A percentile compares a stretch with the other conserved stretches of the same genome.
phyloP scores from a whole-genome alignment of 2,329 filamentous ascomycete species.

The Colletotrichum salicis region DNA sequence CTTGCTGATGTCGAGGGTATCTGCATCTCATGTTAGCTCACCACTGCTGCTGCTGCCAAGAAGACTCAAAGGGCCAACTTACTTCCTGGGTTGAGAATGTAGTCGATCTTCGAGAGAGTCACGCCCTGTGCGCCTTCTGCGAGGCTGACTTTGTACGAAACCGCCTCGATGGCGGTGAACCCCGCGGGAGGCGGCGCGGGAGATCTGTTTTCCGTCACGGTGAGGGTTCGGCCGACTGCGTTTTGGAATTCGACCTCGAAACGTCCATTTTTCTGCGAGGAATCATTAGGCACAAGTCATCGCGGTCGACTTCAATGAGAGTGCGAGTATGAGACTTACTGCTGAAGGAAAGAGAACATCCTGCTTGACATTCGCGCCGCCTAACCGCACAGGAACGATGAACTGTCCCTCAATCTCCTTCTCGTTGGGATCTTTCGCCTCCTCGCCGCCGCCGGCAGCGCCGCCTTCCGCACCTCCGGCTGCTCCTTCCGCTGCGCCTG shows the following conservation, averaged over 20 bases:
- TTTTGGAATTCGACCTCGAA: conserved; percentile 55
- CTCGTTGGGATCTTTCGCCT: conserved; percentile 39
- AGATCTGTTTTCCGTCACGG: conserved; percentile 49
- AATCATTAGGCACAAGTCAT: not conserved
- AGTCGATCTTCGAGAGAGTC: conserved; percentile 53
- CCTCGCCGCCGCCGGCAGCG: conserved; percentile 18
- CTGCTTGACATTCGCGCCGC: conserved; percentile 46
- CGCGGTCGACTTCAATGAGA: too few species aligned
- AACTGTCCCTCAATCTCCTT: conserved; percentile 46
- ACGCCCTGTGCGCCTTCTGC: conserved; percentile 45
- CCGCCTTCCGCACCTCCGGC: conserved; percentile 13
- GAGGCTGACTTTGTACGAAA: conserved; percentile 48
- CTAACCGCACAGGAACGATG: conserved; percentile 41
- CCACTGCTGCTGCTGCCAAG: not conserved
- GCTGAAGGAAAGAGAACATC: conserved; percentile 47
- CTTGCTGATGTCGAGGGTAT: conserved; percentile 48
- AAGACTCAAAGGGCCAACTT: conserved; percentile 28
- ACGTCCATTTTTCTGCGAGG: conserved; percentile 41
- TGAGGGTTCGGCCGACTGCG: conserved; percentile 44
- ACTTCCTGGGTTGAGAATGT: conserved; percentile 49
- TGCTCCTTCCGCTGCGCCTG: not conserved
- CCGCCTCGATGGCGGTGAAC: conserved; percentile 50
- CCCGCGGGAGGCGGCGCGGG: conserved; percentile 48
- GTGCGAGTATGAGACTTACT: conserved; percentile 39
- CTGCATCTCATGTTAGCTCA: conserved; percentile 30